Evolutionary conservation across 192 early-diverging fungal species (phyloP).

Genomic region (Blastocladiella britannica): DNA sequence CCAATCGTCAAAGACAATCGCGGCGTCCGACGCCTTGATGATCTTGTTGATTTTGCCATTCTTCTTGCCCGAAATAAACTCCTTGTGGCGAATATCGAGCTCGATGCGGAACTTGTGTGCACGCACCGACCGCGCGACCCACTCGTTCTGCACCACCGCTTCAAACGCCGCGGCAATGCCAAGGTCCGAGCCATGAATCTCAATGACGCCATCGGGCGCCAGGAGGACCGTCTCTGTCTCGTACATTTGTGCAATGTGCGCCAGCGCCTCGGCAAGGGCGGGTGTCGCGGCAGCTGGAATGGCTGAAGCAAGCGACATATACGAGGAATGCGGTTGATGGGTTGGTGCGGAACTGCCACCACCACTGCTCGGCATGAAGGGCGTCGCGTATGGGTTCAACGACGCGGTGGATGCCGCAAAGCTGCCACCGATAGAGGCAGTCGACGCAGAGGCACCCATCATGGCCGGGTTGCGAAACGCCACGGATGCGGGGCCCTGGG

Average conservation of each 20-base stretch:
- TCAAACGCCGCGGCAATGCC: constrained; percentile 39
- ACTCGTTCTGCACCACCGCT: constrained; percentile 24
- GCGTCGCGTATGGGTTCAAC: neutral
- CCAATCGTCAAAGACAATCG: constrained; percentile 43
- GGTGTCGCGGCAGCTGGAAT: constrained; percentile 13
- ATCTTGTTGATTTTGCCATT: constrained; percentile 76
- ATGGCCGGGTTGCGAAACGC: constrained; percentile 9
- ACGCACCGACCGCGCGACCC: constrained; percentile 18
- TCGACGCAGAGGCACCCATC: constrained; percentile 11
- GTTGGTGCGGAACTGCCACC: constrained; percentile 15
- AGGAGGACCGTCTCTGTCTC: constrained; percentile 42
- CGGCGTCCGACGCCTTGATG: constrained; percentile 45
- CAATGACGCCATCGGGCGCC: constrained; percentile 30
- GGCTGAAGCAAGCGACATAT: constrained; percentile 5
- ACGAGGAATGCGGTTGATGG: constrained; percentile 10
- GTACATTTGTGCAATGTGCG: constrained; percentile 20
- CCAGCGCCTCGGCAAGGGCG: constrained; percentile 17
- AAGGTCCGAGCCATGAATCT: constrained; percentile 45
- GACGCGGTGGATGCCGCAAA: neutral
- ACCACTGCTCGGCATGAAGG: constrained; percentile 8
- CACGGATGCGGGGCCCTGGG: constrained; percentile 14
- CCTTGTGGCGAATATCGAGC: constrained; percentile 50
- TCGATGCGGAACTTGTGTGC: constrained; percentile 58
- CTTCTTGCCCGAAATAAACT: constrained; percentile 77
- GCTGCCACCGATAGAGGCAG: neutral